Evolutionary conservation across 345 rosid genomes (phyloP), one percentile per base, ranked within the genome.

Genomic region (Murraya paniculata): DNA sequence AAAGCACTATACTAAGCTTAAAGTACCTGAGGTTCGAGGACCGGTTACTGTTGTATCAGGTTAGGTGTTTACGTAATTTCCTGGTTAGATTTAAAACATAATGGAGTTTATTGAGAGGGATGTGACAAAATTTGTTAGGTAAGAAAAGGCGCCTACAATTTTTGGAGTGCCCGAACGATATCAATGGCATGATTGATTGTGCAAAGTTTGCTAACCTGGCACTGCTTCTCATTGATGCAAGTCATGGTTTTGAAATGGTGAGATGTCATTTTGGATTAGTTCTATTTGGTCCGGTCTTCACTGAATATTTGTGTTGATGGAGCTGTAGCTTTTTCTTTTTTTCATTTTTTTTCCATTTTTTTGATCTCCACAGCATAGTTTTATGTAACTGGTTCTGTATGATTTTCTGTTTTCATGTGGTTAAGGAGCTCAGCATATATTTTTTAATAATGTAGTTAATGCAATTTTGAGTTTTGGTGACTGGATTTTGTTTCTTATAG

Each of bases 121-220:
- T 30, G 68, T 86, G 64, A 71, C 82, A 35, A 33, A 69, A 76
- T 76, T 31, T 71, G 48, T 28, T 81, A 95, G 97, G 94, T 68
- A 96, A 96, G 84, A 85, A 85, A 72, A 79, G 85, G 81, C 83
- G 98, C 67, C 81, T 92, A 75, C 97, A 94, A 60, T 91, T 96
- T 85, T 97, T 96, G 81, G 98, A 96, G 85, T 96, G 99, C 77
- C 99, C 98, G 27, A 94, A 91, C 84, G 97, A 96, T 81, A 89
- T 96, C 80, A 96, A 96, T 85, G 97, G 94, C 77, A 94, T 96
- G 99, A 84, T 96, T 56, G 98, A 92, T 81, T 90, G 93, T 81
- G 97, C 98, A n/a, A 96, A 96, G 83, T 79, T 83, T 84, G 97
- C 99, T 80, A 97, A 96, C 89, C 77, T 96, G 76, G 98, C 97